Evolutionary conservation across 306 rosid genomes (phyloP).

Genomic region (Cicer yamashitae): DNA sequence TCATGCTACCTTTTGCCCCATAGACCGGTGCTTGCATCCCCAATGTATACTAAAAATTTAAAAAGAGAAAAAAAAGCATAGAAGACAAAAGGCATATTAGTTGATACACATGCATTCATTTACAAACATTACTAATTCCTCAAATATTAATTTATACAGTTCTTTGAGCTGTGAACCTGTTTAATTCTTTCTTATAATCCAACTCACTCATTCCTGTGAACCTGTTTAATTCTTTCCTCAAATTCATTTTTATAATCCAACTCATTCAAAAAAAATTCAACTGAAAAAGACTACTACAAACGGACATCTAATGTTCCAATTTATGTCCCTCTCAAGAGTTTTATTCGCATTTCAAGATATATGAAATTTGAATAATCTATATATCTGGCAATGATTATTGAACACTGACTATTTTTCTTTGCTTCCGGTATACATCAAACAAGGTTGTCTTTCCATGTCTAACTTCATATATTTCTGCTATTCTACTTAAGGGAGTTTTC

Average conservation of each 20-base stretch:
- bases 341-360: constrained; percentile 58
- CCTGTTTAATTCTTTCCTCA: too few relatives aligned
- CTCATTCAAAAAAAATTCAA: neutral
- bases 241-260: neutral
- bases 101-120: neutral
- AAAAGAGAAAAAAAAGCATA: neutral
- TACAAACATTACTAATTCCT: neutral
- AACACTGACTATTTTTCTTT: neutral
- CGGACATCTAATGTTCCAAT: constrained; percentile 61
- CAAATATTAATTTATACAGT: constrained; percentile 39
- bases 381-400: constrained; percentile 47
- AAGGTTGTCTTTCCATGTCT: constrained; percentile 22
- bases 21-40: neutral
- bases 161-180: too few relatives aligned
- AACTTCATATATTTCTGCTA: constrained; percentile 10
- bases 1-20: neutral
- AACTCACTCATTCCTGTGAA: neutral
- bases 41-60: neutral
- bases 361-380: constrained; percentile 63
- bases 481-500: constrained; percentile 63
- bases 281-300: constrained; percentile 54
- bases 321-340: constrained; percentile 65
- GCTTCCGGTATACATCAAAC: neutral
- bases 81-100: neutral
- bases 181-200: neutral